Base-by-base conservation (phyloP, 2,329 filamentous ascomycete species). In the Colletotrichum abscissum region DNA sequence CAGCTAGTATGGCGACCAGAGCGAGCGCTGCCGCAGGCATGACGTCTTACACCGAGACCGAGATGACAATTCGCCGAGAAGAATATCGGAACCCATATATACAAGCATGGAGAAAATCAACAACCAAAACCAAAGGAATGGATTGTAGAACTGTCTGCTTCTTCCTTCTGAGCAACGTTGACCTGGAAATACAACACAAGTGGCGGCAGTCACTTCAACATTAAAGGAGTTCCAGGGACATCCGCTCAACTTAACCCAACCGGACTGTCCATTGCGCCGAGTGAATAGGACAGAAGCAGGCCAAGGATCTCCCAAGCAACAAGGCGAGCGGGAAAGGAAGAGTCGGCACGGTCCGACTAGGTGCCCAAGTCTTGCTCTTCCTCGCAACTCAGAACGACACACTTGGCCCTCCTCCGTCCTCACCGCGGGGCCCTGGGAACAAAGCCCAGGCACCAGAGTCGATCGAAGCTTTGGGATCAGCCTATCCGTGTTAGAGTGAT, bases 1-100 rank as follows among this genome's bases (percentile, higher is more conserved):
- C 49, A 33, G 76, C 74, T 65, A 79, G 57, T 26, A 77, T 30
- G 59, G 65, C 75, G 28, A 77, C 63, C 26, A 75, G 49, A 66
- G 72, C 52, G 63, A 72, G 59, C 57, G 55, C 57, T 64, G 28
- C 16, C 59, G 46, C 35, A 22, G 54, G 30, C 74, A 75, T 74
- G 67, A 65, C 63, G 72, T 52, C 60, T 70, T 57, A 11, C 65
- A 63, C 69, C 69, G 58, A 69, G 28, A 59, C 52, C 65, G 49
- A 69, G 38, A 63, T 63, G 54, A 54, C 58, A 64, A 19, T 28
- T 57, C 70, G 46, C 67, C 67, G 35, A 62, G 33, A 60, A 30
- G 26, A 60, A 66, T 14, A 38, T 19, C n/a, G 30, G 30, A 69
- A 49, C 26, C 49, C 57, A 63, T 22, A 22, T 35, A 56, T 22